phyloP scores from a whole-genome alignment of 2,329 filamentous ascomycete genomes.

The Zymoseptoria crescenta region DNA sequence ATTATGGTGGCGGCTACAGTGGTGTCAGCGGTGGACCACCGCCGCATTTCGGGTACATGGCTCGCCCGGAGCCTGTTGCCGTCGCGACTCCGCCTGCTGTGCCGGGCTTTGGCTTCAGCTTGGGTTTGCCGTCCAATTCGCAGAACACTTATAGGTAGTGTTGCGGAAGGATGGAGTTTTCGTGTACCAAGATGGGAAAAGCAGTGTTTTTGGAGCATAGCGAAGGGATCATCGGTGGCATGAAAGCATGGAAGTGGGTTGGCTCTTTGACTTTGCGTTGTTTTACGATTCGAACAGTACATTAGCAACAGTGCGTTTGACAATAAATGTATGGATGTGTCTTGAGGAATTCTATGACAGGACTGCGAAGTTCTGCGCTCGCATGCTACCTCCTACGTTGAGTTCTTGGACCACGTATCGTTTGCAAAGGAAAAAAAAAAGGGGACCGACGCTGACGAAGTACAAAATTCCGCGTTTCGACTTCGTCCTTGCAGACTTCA shows the following conservation, averaged over 20 bases:
- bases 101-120: conserved; percentile 33
- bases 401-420: too few species aligned
- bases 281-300: neutral
- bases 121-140: conserved; percentile 12
- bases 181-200: neutral
- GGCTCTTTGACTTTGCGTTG: neutral
- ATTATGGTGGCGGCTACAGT: conserved; percentile 17
- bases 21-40: conserved; percentile 13
- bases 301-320: neutral
- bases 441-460: too few species aligned
- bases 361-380: neutral
- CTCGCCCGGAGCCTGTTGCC: conserved; percentile 31
- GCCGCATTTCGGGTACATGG: conserved; percentile 18
- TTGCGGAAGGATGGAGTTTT: neutral
- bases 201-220: neutral
- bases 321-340: neutral
- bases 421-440: too few species aligned
- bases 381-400: too few species aligned
- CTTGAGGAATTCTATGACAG: neutral
- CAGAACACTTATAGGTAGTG: conserved; percentile 10
- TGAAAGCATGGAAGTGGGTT: neutral
- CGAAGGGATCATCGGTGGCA: neutral
- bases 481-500: too few species aligned
- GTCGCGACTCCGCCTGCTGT: conserved; percentile 34
- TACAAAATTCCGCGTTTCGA: too few species aligned